A percentile compares a stretch with the other conserved stretches of the same genome.
These are phyloP conservation scores for Geranium brycei DNA, from an alignment of 345 rosid genomes.

Conservation along the genomic window DNA sequence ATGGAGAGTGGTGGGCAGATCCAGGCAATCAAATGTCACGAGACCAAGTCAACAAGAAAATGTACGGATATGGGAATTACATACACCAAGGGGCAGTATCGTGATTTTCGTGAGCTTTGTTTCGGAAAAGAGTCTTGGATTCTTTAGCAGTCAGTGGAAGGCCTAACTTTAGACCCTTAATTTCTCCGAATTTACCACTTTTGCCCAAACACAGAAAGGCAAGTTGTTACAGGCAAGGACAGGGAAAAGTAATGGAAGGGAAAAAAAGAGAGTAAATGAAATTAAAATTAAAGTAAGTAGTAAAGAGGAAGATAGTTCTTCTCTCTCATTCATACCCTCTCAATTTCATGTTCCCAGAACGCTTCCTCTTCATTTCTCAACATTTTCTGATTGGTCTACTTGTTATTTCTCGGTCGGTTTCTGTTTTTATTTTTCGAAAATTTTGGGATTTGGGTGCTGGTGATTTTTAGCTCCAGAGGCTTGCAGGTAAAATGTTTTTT, in stretches of 20 bases:
- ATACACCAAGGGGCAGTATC: no score
- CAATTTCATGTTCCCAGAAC: background rate
- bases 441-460: background rate
- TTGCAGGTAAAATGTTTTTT: background rate
- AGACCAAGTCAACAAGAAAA: no score
- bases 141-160: conserved; percentile 47
- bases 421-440: background rate
- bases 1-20: no score
- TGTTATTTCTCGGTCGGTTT: background rate
- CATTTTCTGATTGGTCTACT: background rate
- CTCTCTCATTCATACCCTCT: background rate
- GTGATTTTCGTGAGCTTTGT: no score
- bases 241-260: background rate
- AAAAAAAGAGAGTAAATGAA: background rate
- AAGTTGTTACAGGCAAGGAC: conserved; percentile 12
- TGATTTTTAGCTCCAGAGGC: background rate
- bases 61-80: no score
- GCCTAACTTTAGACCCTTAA: conserved; percentile 12
- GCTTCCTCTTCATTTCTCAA: background rate
- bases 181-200: conserved; percentile 33
- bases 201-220: conserved; percentile 27
- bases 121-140: conserved; percentile 36
- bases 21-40: no score
- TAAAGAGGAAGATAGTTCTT: background rate
- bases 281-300: background rate